phyloP scores from a whole-genome alignment of 495 filamentous ascomycete species.

The Trypethelium eluteriae region DNA sequence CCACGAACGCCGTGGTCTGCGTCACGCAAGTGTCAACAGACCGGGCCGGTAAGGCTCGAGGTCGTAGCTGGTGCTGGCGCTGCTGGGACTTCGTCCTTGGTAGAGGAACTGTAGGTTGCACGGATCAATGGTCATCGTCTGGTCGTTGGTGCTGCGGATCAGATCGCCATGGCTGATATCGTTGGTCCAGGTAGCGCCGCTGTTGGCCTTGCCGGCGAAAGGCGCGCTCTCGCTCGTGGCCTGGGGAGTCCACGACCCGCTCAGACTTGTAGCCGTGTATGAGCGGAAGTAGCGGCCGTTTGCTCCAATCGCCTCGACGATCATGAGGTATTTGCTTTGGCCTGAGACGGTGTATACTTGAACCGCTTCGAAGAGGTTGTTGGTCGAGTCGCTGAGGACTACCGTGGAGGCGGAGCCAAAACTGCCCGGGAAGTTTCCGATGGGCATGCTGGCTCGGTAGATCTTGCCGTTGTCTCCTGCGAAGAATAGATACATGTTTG shows the following conservation, averaged over 20 bases:
- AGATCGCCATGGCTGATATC: slow-evolving; percentile 59
- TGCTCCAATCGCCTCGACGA: slow-evolving; percentile 53
- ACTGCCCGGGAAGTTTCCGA: slow-evolving; percentile 50
- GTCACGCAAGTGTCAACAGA: slow-evolving; percentile 18
- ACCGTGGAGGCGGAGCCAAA: slow-evolving; percentile 46
- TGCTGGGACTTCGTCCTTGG: slow-evolving; percentile 19
- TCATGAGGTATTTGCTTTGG: slow-evolving; percentile 51
- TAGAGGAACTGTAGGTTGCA: slow-evolving; percentile 26
- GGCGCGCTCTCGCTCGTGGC: slow-evolving; percentile 45
- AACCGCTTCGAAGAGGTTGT: slow-evolving; percentile 57
- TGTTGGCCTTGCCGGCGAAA: slow-evolving; percentile 57
- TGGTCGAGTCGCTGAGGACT: slow-evolving; percentile 44
- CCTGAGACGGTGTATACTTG: slow-evolving; percentile 54
- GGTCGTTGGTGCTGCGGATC: slow-evolving; percentile 46
- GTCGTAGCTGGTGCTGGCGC: slow-evolving; percentile 13
- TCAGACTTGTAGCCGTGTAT: slow-evolving; percentile 48
- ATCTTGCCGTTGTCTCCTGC: slow-evolving; percentile 58
- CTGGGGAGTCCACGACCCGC: slow-evolving; percentile 48
- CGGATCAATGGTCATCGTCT: slow-evolving; percentile 42
- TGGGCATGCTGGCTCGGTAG: slow-evolving; percentile 53
- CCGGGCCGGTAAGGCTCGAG: slow-evolving; percentile 22
- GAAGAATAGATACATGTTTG: slow-evolving; percentile 58
- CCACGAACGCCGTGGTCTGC: neutral
- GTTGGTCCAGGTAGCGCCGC: slow-evolving; percentile 54
- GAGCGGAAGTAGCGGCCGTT: slow-evolving; percentile 58